phyloP scores from a whole-genome alignment of 768 basidiomycete species.

The Suillus spraguei region DNA sequence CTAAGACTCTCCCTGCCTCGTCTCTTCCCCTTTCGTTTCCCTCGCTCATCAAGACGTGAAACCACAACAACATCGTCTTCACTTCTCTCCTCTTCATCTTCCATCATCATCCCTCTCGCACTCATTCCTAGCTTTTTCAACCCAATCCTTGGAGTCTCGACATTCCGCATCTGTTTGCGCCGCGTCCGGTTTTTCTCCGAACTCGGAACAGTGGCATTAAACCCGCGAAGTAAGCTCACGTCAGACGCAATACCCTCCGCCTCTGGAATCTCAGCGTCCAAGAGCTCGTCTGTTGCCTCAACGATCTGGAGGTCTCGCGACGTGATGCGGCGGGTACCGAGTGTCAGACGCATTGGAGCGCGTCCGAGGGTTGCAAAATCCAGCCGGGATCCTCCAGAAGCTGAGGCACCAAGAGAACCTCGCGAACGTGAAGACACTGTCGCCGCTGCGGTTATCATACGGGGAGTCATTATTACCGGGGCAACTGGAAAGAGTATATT shows the following conservation, averaged over 20 bases:
- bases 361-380: constrained; percentile 82
- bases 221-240: constrained; percentile 86
- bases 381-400: constrained; percentile 41
- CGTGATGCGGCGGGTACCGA: constrained; percentile 69
- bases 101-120: constrained; percentile 68
- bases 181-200: constrained; percentile 78
- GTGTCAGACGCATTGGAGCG: constrained; percentile 69
- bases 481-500: constrained; percentile 58
- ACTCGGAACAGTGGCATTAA: constrained; percentile 93
- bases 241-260: constrained; percentile 67
- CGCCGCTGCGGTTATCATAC: constrained; percentile 72
- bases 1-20: constrained; percentile 69
- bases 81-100: constrained; percentile 47
- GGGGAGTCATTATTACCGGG: constrained; percentile 88
- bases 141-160: constrained; percentile 75
- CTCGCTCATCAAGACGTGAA: constrained; percentile 37
- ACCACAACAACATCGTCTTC: constrained; percentile 79
- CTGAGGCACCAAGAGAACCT: constrained; percentile 32
- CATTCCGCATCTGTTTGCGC: constrained; percentile 77
- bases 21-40: constrained; percentile 40
- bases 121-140: constrained; percentile 79
- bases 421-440: constrained; percentile 60
- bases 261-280: constrained; percentile 73
- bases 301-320: constrained; percentile 84
- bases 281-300: constrained; percentile 79